phyloP scores from a whole-genome alignment of 352 stramenopile genomes.

The Plasmopara muralis region DNA sequence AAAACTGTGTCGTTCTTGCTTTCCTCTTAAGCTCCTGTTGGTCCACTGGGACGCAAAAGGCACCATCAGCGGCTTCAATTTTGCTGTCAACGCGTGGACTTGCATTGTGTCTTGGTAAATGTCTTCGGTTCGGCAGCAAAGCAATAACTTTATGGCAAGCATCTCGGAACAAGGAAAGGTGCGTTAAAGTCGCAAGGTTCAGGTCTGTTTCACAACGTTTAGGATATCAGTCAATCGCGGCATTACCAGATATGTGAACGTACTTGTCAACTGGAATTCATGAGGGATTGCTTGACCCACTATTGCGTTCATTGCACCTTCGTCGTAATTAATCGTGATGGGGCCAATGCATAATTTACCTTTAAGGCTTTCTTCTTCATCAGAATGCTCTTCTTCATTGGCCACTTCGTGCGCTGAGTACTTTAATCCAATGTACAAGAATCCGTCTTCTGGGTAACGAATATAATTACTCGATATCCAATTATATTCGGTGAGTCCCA shows the following conservation, averaged over 20 bases:
- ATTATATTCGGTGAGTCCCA: constrained; percentile 26
- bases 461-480: constrained; percentile 64
- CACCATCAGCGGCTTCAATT: constrained; percentile 3
- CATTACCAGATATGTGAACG: not conserved
- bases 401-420: constrained; percentile 27
- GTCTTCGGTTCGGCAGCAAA: constrained; percentile 26
- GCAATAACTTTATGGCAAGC: constrained; percentile 42
- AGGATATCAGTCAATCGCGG: not conserved
- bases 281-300: constrained; percentile 17
- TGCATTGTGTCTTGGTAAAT: constrained; percentile 1
- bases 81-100: constrained; percentile 15
- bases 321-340: constrained; percentile 57
- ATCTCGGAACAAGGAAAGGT: constrained; percentile 44
- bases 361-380: constrained; percentile 47
- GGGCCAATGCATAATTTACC: constrained; percentile 49
- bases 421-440: constrained; percentile 63
- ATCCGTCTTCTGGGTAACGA: constrained; percentile 50
- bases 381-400: constrained; percentile 13
- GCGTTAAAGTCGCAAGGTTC: constrained; percentile 30
- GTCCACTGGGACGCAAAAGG: constrained; percentile 1
- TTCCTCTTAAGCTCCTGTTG: constrained; percentile 21
- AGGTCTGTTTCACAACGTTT: constrained; percentile 10
- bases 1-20: constrained; percentile 33
- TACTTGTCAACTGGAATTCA: constrained; percentile 13
- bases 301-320: constrained; percentile 31